Percentiles rank a stretch among this genome's conserved stretches.
phyloP scores from a whole-genome alignment of 148 eudicot genomes.

The Spergularia bocconei region DNA sequence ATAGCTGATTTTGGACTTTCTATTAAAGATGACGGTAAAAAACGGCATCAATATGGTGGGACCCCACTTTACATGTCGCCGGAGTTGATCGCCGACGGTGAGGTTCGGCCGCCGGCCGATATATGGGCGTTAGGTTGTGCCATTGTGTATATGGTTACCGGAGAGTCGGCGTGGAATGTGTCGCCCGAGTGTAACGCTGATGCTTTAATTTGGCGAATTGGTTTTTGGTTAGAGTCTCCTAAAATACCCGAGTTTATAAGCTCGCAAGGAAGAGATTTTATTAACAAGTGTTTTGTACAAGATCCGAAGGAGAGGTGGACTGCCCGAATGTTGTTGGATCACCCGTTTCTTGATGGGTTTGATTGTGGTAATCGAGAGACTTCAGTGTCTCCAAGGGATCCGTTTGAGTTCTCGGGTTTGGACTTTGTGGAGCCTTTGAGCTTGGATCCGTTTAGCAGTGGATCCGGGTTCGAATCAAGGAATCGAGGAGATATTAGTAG shows the following conservation, averaged over 20 bases:
- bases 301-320: constrained; percentile 78
- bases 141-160: constrained; percentile 58
- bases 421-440: background rate
- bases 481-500: no score
- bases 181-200: constrained; percentile 39
- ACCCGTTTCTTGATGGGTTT: constrained; percentile 54
- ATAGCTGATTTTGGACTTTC: constrained; percentile 88
- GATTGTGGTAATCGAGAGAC: constrained; percentile 15
- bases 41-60: constrained; percentile 48
- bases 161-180: constrained; percentile 42
- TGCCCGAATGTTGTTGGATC: constrained; percentile 68
- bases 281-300: constrained; percentile 52
- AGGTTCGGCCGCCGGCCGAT: constrained; percentile 48
- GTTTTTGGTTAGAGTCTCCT: constrained; percentile 52
- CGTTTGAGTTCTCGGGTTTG: constrained; percentile 59
- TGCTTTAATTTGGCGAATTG: constrained; percentile 55
- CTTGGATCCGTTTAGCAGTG: constrained; percentile 14
- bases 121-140: constrained; percentile 87
- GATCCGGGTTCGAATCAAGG: background rate
- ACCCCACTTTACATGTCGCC: constrained; percentile 95
- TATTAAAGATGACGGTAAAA: constrained; percentile 25
- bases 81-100: constrained; percentile 55
- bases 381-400: constrained; percentile 55
- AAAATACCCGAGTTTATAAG: constrained; percentile 47
- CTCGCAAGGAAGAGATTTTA: constrained; percentile 60